Conservation (phyloP, 23 red algal genomes). For the Agarophyton chilense region DNA sequence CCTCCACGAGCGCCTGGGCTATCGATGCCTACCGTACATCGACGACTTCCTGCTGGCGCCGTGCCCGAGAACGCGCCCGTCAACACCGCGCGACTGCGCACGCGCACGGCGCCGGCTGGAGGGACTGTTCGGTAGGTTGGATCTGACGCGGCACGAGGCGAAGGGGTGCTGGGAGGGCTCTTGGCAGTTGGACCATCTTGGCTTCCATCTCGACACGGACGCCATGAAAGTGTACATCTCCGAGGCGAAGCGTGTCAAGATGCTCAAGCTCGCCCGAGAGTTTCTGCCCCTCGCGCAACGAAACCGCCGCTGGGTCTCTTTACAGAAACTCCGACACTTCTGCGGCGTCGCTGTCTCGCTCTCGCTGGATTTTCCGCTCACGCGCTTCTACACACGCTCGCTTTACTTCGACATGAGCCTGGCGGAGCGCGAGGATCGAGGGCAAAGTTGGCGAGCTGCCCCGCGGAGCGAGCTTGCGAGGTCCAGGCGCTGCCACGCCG, state of each 20-base stretch:
- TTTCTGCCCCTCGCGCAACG: neutral
- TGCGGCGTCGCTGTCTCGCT: slow-evolving; percentile 37
- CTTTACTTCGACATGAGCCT: neutral
- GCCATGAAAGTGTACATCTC: slow-evolving; percentile 2
- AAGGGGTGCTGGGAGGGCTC: slow-evolving; percentile 7
- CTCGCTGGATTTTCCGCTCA: slow-evolving; percentile 13
- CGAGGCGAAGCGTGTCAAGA: neutral
- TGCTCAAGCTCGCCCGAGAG: neutral
- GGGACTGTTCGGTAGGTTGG: neutral
- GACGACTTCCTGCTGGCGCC: slow-evolving; percentile 33
- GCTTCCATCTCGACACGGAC: neutral
- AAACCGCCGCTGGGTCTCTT: neutral
- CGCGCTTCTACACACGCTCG: slow-evolving; percentile 40
- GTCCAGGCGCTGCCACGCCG: too few relatives aligned
- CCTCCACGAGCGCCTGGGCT: neutral
- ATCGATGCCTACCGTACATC: neutral
- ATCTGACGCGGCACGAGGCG: neutral
- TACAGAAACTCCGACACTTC: neutral
- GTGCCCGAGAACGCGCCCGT: neutral
- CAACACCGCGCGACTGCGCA: neutral
- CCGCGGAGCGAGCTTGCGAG: too few relatives aligned
- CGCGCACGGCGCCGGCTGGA: neutral
- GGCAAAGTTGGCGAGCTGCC: too few relatives aligned
- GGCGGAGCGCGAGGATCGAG: neutral
- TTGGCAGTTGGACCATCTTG: neutral